Base-by-base conservation (phyloP, 305 asterid genomes). In the Striga hermonthica region DNA sequence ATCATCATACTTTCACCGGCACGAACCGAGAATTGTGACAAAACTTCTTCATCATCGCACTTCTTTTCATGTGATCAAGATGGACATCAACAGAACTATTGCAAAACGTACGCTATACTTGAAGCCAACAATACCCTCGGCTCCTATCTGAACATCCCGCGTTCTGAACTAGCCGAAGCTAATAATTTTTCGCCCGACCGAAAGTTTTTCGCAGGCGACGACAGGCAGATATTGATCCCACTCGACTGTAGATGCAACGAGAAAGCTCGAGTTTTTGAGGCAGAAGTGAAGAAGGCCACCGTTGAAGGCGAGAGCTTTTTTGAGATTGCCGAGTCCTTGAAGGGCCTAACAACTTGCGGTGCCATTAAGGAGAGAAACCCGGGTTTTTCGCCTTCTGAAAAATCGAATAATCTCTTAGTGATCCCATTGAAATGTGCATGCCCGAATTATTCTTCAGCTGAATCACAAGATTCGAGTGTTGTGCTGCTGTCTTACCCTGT, bases 401-500 rank as follows among this genome's bases (percentile, higher is more conserved):
- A 67, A 15, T 35, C 57, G 41, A 57, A 22, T 22, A 22, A 41
- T 10, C 56, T 79, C 16, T 53, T 44, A 35, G 65, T 22, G 2
- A 22, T 85, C 37, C 87, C 87, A 11, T 1, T 79, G 73, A 77
- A 69, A 53, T 88, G 91, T 73, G 77, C 84, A 11, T 83, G 95
- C 75, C 86, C 90, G 4, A 69, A 45, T 50, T 50, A 8, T 41
- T 41, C 77, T 47, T 12, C 76, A 39, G 56, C 3, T 4, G 81
- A 74, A 67, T 38, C 56, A 7, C 36, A 43, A 0, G 13, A 53
- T 4, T 7, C 28, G 6, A 74, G 73, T 81, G 5, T n/a, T 43
- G 16, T 78, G 50, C 56, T 85, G 57, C 71, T 83, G 64, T 77
- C 95, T 52, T 83, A 84, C 65, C 88, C 86, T 5, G 81, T 84